Base-by-base conservation (phyloP, 192 early-diverging fungal species). In the Dimargaris verticillata region DNA sequence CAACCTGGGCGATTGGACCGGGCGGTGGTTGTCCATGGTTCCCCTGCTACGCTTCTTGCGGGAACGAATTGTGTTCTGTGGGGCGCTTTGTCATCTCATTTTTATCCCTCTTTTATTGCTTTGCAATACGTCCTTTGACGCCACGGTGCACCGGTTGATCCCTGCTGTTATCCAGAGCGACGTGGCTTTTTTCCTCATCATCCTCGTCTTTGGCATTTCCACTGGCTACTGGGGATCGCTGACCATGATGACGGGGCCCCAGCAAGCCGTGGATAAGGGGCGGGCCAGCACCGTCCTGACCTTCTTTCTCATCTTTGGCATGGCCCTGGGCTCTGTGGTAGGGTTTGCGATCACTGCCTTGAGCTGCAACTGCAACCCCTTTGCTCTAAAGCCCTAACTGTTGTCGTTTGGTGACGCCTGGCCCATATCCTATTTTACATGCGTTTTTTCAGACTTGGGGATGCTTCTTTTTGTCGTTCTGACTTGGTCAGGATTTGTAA, bases 1-100 rank as follows among this genome's bases (percentile, higher is more conserved):
- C 61, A 88, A 85, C 66, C 17, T 82, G 33, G 85, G 83, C 50
- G 88, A 91, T 62, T 87, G 82, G 78, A 22, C 81, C 7, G 88
- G 88, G 38, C 73, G 80, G 25, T 61, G 66, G 22, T 65, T 80
- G 24, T 79, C 78, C 28, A 73, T 74, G 53, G 72, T 75, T 50
- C 63, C 66, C 2, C 66, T 67, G 55, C 53, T 71, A 51, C 42
- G 83, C 52, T 44, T 80, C 46, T 45, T 66, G 63, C 53, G 61
- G 68, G 58, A 64, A 48, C 5, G 58, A 66, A n/a, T 54, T 58
- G 72, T 79, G 9, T 49, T 78, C 24, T 20, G 66, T 0, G 61
- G 76, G 1, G 78, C 81, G 0, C 61, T 82, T 4, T 52, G 65
- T 5, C 78, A 85, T 7, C 60, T 81, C 2, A 47, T 76, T 6